Percentiles rank a stretch among this genome's conserved stretches.
Conservation (phyloP, 1,284 basidiomycete species). For the Bjerkandera adusta region DNA sequence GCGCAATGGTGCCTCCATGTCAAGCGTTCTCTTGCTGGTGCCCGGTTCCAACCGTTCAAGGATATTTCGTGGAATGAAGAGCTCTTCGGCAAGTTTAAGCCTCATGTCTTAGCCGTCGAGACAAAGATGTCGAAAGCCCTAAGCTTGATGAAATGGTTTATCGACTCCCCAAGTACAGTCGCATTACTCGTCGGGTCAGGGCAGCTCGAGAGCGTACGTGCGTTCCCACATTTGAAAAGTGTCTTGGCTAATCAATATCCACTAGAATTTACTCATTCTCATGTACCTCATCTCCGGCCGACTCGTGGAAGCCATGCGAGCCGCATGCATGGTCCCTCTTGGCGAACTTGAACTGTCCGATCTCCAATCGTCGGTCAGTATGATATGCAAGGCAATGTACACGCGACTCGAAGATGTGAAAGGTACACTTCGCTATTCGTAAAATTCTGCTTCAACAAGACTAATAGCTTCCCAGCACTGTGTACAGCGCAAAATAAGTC, state of each 20-base stretch:
- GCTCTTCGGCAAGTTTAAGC: slow-evolving; percentile 18
- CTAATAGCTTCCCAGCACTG: slow-evolving; percentile 30
- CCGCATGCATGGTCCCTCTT: slow-evolving; percentile 15
- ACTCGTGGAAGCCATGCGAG: slow-evolving; percentile 19
- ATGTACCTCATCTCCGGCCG: slow-evolving; percentile 21
- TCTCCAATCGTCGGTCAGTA: background rate
- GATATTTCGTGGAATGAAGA: slow-evolving; percentile 7
- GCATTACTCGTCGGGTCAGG: slow-evolving; percentile 22
- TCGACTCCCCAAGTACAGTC: slow-evolving; percentile 27
- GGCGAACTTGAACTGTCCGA: slow-evolving; percentile 22
- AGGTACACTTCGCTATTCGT: background rate
- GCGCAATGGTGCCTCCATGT: slow-evolving; percentile 3
- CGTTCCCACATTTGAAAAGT: too few species aligned
- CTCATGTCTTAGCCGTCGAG: slow-evolving; percentile 25
- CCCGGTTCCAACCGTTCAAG: background rate
- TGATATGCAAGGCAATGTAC: slow-evolving; percentile 1
- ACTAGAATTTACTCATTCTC: slow-evolving; percentile 33
- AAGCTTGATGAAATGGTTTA: slow-evolving; percentile 20
- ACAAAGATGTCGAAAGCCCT: slow-evolving; percentile 21
- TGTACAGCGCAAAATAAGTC: slow-evolving; percentile 32
- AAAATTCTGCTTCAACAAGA: background rate
- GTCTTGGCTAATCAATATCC: too few species aligned
- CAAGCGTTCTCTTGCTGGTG: slow-evolving; percentile 13
- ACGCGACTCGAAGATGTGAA: slow-evolving; percentile 20
- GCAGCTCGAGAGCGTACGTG: slow-evolving; percentile 25